Evolutionary conservation across 352 stramenopile genomes (phyloP).

Genomic region (Pythium brachiatum): DNA sequence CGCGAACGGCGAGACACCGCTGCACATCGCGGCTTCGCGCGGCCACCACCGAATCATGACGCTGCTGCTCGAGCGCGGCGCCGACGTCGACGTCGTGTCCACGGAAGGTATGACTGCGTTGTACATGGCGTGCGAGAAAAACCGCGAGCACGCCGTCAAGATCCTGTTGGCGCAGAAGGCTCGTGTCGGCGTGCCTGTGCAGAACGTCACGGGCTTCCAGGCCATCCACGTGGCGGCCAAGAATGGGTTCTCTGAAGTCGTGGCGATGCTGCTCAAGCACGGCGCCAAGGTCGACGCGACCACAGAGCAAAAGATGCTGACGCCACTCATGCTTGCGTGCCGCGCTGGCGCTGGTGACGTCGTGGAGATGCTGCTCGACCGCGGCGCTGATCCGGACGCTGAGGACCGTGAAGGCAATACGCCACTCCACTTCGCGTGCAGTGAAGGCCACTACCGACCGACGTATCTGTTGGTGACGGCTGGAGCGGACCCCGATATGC

Average conservation of each 20-base stretch:
- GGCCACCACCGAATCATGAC: conserved; percentile 62
- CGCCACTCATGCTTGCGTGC: conserved; percentile 71
- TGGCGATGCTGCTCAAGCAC: conserved; percentile 41
- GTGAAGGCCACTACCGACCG: conserved; percentile 69
- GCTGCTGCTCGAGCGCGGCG: conserved; percentile 68
- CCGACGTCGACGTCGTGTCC: conserved; percentile 49
- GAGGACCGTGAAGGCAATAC: conserved; percentile 83
- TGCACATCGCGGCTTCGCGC: conserved; percentile 54
- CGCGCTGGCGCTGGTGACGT: conserved; percentile 53
- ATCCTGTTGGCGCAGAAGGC: conserved; percentile 65
- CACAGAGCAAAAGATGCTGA: conserved; percentile 42
- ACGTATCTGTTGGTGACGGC: conserved; percentile 81
- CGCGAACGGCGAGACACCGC: conserved; percentile 47
- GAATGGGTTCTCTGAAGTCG: conserved; percentile 43
- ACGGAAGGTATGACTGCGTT: conserved; percentile 54
- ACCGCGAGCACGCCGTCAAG: conserved; percentile 50
- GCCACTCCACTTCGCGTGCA: conserved; percentile 73
- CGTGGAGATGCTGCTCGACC: conserved; percentile 70
- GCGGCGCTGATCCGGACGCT: conserved; percentile 65
- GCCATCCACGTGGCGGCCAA: conserved; percentile 66
- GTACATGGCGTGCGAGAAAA: conserved; percentile 59
- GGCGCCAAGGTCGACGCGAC: conserved; percentile 49
- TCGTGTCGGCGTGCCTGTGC: conserved; percentile 29
- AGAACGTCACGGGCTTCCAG: conserved; percentile 45
- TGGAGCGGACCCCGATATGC: conserved; percentile 81